Evolutionary conservation across 306 rosid genomes (phyloP).

Genomic region (Luffa aegyptiaca): DNA sequence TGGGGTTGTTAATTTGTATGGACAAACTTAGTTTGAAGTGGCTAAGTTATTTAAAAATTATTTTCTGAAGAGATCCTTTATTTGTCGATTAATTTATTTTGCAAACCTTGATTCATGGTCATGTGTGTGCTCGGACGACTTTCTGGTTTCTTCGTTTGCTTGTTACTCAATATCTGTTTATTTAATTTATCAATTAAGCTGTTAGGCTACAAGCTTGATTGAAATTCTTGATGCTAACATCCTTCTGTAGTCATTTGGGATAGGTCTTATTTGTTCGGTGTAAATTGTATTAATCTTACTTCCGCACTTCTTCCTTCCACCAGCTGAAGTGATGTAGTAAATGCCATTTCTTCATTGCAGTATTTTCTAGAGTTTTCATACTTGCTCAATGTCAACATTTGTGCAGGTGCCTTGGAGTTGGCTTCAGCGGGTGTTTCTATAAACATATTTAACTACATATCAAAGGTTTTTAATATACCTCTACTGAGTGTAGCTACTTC

Average conservation of each 20-base stretch:
- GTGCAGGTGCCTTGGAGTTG: slow-evolving; percentile 63
- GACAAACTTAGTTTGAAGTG: not conserved
- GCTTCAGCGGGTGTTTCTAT: slow-evolving; percentile 94
- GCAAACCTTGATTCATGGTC: not conserved
- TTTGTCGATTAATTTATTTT: not conserved
- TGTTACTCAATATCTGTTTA: not conserved
- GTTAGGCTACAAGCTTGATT: not conserved
- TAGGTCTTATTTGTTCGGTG: not conserved
- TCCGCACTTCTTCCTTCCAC: not conserved
- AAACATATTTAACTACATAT: slow-evolving; percentile 71
- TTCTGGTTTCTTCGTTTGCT: not conserved
- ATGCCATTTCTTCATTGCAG: not conserved
- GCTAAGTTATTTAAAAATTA: not conserved
- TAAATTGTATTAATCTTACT: not conserved
- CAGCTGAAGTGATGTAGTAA: not conserved
- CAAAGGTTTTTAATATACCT: slow-evolving; percentile 89
- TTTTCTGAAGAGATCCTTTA: not conserved
- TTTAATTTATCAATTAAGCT: not conserved
- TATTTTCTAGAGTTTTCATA: not conserved
- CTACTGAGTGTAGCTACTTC: slow-evolving; percentile 90
- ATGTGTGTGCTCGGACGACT: not conserved
- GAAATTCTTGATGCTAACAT: not conserved
- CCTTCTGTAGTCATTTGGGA: not conserved
- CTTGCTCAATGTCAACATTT: not conserved
- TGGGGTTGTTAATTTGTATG: not conserved